A percentile compares a stretch with the other conserved stretches of the same genome.
These are phyloP conservation scores for sunflower (Helianthus annuus) DNA, from an alignment of 129 eudicot genomes.

Conservation along the genomic window DNA sequence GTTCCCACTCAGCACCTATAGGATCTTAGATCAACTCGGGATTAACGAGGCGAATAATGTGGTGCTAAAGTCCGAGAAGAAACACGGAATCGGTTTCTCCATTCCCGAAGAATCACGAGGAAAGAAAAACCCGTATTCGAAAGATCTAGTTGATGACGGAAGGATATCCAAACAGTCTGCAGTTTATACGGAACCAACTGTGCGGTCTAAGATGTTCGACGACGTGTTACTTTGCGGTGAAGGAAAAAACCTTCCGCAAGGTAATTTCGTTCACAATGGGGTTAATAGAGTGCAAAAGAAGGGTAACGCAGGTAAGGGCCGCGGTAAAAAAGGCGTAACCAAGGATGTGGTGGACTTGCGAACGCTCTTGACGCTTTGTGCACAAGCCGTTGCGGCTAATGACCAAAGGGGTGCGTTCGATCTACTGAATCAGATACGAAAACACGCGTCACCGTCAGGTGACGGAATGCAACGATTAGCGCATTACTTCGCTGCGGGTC, in stretches of 20 bases:
- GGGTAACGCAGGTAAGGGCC: constrained; percentile 44
- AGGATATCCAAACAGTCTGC: constrained; percentile 63
- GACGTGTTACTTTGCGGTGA: constrained; percentile 57
- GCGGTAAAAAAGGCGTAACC: constrained; percentile 57
- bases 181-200: constrained; percentile 52
- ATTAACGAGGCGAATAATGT: background rate
- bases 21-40: constrained; percentile 20
- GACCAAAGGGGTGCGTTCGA: constrained; percentile 63
- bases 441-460: constrained; percentile 66
- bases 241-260: constrained; percentile 44
- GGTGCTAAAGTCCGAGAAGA: constrained; percentile 37
- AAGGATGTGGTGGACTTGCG: constrained; percentile 71
- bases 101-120: constrained; percentile 43
- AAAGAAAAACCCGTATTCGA: constrained; percentile 44
- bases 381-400: constrained; percentile 78
- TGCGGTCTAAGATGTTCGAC: constrained; percentile 68
- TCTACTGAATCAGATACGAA: constrained; percentile 64
- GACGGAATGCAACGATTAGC: constrained; percentile 90
- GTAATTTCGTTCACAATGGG: constrained; percentile 49
- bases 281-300: constrained; percentile 39
- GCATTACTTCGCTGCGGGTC: constrained; percentile 72
- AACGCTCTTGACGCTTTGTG: constrained; percentile 70
- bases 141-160: constrained; percentile 42
- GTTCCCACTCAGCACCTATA: constrained; percentile 46
- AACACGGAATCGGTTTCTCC: constrained; percentile 9